Base-by-base conservation (phyloP, 2,329 filamentous ascomycete species). In the Raffaelea albimanens region DNA sequence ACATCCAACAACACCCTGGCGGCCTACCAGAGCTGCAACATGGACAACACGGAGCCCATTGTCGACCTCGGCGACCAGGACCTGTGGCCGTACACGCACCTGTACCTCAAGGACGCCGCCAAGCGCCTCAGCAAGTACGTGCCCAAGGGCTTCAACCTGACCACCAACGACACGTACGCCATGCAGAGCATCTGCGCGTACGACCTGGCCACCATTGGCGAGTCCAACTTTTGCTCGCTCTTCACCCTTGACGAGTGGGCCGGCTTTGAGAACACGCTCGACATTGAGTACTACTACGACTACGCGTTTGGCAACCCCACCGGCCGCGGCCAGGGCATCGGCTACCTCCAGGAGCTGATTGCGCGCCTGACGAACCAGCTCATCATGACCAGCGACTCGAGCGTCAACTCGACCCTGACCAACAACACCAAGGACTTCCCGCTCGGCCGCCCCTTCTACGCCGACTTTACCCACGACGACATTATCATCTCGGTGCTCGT, bases 181-280 rank as follows among this genome's bases (percentile, higher is more conserved):
- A 69, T 72, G 67, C 67, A 69, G 56, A 75, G 67, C 52, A 64
- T 76, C 45, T 80, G 75, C 53, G 69, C 72, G 2, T 79, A 78
- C 54, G 75, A 79, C 57, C 63, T 61, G 42, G 69, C 62, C 34
- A 73, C 69, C 52, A 64, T 77, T 16, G 71, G 71, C 19, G 59
- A 58, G 48, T 75, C 70, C 4, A 64, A 70, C 29, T 78, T 77
- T 59, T 78, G 75, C 60, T 53, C 57, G 19, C 64, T 77, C 22
- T 78, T 78, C 60, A 77, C 73, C 1, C 63, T 67, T 40, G 67
- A 73, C 43, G 75, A 78, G 56, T 78, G 74, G 75, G 59, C 64
- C 19, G 72, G 70, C 18, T 78, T 73, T 55, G 74, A 75, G 48
- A 70, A 71, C 51, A 70, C 68, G 3, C 58, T 76, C 10, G 75